These are phyloP conservation scores for Rhizopus delemar DNA, from an alignment of 371 early-diverging fungal genomes.

Conservation along the genomic window DNA sequence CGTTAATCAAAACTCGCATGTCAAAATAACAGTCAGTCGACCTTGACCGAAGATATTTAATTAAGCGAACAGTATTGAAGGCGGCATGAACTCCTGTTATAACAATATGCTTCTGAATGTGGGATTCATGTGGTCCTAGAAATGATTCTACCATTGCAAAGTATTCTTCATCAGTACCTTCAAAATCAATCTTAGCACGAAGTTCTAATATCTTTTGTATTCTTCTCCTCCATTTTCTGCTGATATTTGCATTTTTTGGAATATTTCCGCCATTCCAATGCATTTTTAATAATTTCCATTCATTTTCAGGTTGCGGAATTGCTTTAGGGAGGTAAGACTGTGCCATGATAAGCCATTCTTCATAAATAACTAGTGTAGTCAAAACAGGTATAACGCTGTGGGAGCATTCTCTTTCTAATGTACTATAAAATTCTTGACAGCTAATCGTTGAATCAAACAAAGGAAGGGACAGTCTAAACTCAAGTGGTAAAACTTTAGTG, in stretches of 20 bases:
- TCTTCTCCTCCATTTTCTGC: conserved; percentile 24
- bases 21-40: conserved; percentile 33
- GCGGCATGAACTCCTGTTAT: conserved; percentile 21
- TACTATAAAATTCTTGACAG: conserved; percentile 11
- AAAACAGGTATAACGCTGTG: conserved; percentile 28
- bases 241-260: not conserved
- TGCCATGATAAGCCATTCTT: conserved; percentile 22
- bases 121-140: not conserved
- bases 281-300: conserved; percentile 16
- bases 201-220: conserved; percentile 25
- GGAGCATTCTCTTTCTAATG: conserved; percentile 23
- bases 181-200: conserved; percentile 21
- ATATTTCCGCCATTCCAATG: conserved; percentile 12
- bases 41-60: conserved; percentile 23
- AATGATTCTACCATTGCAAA: conserved; percentile 12
- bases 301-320: conserved; percentile 6
- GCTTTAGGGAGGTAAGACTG: conserved; percentile 23
- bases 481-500: conserved; percentile 24
- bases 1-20: conserved; percentile 29
- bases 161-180: conserved; percentile 32
- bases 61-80: conserved; percentile 22
- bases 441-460: conserved; percentile 33
- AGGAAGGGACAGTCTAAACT: conserved; percentile 32
- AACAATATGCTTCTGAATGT: conserved; percentile 9
- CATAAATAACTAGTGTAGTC: conserved; percentile 38